Evolutionary conservation across 306 rosid genomes (phyloP), one percentile per base, ranked within the genome.

Genomic region (Malus fusca): DNA sequence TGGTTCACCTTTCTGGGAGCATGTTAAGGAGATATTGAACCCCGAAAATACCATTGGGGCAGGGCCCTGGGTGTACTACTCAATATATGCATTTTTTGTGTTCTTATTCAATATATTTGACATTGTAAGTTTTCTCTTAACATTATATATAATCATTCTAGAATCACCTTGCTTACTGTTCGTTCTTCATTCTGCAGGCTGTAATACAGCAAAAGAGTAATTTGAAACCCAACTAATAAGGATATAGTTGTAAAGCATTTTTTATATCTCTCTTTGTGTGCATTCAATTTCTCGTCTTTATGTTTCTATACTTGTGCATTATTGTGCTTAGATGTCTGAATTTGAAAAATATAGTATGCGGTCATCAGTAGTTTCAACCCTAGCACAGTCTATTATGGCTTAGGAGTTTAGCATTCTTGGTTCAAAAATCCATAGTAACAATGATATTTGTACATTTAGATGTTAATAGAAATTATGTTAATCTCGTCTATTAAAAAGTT

Each of bases 101-200:
- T 95, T 95, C 88, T 78, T 95, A 67, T 92, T 95, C 88, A 95
- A 95, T 68, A 95, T 95, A 83, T 95, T 95, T 78, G 99, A 95
- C 84, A 95, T 92, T 68, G 99, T 95, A 88, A 90, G 97, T 89
- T 56, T 84, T 82, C 80, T 73, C 73, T 58, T 53, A 18, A 23
- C 66, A 79, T 70, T 64, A 8, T 79, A 22, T 55, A 64, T 19
- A 35, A 25, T 44, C 51, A 11, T 59, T 67, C 65, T 73, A 55
- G 42, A 28, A 13, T 63, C 76, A 33, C 64, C 48, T 55, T 48
- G 15, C 23, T 56, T 72, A 56, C 53, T 48, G 55, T 17, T 48
- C 18, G 3, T 15, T 55, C 48, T 19, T 52, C 64, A 71, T 48
- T 25, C 64, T 52, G 46, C 44, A 26, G 26, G 74, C 7, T 69